Conservation (phyloP, 2,329 filamentous ascomycete species). For the Sporothrix brasiliensis region DNA sequence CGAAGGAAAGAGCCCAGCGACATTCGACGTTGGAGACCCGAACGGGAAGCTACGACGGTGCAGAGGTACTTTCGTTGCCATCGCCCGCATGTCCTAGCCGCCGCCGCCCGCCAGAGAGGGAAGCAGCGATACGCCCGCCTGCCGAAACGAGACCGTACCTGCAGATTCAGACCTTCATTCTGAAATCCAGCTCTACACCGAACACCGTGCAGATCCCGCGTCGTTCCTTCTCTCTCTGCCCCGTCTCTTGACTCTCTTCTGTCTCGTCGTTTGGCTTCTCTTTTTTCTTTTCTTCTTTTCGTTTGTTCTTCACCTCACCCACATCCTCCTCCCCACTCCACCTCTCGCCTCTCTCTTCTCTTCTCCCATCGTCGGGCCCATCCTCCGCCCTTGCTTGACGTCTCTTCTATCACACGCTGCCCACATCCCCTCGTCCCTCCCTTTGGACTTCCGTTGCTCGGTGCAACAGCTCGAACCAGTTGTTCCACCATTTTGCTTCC, state of each 20-base stretch:
- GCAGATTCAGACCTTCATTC: neutral
- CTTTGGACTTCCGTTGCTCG: conserved; percentile 32
- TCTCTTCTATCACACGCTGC: neutral
- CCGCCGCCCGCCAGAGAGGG: conserved; percentile 20
- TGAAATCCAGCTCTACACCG: neutral
- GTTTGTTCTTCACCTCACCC: conserved; percentile 1
- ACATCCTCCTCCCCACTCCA: neutral
- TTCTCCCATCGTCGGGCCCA: conserved; percentile 23
- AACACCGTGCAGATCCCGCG: neutral
- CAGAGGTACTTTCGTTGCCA: conserved; percentile 20
- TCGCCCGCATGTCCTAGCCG: conserved; percentile 6
- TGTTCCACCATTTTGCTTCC: conserved; percentile 26
- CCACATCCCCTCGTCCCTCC: conserved; percentile 6
- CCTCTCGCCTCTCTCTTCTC: conserved; percentile 10
- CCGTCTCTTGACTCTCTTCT: neutral
- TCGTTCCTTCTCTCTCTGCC: conserved; percentile 16
- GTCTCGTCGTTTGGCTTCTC: neutral
- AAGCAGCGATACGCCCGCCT: conserved; percentile 25
- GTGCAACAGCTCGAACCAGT: conserved; percentile 33
- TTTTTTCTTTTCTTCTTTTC: conserved; percentile 8
- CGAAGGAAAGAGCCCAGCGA: conserved; percentile 1
- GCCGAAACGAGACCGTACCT: conserved; percentile 15
- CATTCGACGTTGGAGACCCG: neutral
- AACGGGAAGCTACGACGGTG: conserved; percentile 22
- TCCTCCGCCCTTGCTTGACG: conserved; percentile 15